Conservation (phyloP, 163 green algal genomes). For the Chlamydomonas reinhardtii region DNA sequence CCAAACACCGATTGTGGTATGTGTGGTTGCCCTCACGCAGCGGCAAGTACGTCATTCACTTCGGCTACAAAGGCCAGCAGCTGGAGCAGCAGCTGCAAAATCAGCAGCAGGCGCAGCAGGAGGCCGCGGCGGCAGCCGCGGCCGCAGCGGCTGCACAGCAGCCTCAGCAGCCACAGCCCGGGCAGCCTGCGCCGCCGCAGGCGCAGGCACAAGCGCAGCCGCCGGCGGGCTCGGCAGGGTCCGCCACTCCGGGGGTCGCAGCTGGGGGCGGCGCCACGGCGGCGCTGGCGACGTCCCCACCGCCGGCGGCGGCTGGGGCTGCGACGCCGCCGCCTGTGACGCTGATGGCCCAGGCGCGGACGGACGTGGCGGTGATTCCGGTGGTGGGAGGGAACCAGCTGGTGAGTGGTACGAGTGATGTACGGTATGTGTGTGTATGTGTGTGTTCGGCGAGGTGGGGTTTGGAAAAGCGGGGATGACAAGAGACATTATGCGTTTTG, state of each 20-base stretch:
- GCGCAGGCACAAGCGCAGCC: constrained; percentile 46
- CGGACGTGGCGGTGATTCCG: constrained; percentile 81
- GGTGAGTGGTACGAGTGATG: too few relatives aligned
- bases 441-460: too few relatives aligned
- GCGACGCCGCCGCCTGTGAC: constrained; percentile 64
- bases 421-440: too few relatives aligned
- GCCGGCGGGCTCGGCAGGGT: not conserved
- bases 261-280: not conserved
- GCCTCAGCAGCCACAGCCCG: not conserved
- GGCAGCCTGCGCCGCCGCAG: constrained; percentile 13
- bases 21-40: not conserved
- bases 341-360: constrained; percentile 69
- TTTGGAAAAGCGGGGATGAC: too few relatives aligned
- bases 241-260: constrained; percentile 37
- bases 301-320: not conserved
- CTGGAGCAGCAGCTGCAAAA: constrained; percentile 37
- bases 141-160: constrained; percentile 14
- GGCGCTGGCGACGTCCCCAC: not conserved
- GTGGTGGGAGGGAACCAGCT: constrained; percentile 83
- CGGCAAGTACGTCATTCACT: constrained; percentile 91
- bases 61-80: constrained; percentile 64
- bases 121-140: not conserved
- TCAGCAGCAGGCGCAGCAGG: not conserved
- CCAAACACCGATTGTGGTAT: not conserved
- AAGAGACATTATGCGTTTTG: too few relatives aligned